These are phyloP conservation scores for Xylariales sp. DNA, from an alignment of 2,329 filamentous ascomycete genomes.

Conservation along the genomic window DNA sequence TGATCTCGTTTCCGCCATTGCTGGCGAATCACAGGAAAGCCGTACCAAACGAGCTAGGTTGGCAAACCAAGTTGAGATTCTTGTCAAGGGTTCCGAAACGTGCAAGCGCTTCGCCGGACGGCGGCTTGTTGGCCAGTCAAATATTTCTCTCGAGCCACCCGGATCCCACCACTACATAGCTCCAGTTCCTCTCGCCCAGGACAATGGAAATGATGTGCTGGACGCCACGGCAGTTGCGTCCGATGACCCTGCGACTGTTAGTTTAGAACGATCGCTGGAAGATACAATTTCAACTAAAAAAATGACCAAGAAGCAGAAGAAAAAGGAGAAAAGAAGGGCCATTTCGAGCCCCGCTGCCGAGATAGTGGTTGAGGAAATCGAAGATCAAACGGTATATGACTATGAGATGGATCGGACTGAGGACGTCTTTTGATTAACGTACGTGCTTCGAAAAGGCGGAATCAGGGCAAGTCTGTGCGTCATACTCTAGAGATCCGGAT, in stretches of 20 bases:
- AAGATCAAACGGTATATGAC: too few species aligned
- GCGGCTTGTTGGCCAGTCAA: conserved; percentile 20
- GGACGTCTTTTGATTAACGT: too few species aligned
- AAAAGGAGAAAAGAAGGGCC: too few species aligned
- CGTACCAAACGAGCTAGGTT: conserved; percentile 7
- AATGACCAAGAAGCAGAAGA: too few species aligned
- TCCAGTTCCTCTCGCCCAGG: not conserved
- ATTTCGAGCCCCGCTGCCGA: too few species aligned
- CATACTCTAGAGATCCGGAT: too few species aligned
- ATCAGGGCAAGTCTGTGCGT: too few species aligned
- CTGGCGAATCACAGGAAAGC: conserved; percentile 20
- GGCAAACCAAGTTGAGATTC: conserved; percentile 24
- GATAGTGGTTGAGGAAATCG: too few species aligned
- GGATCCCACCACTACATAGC: not conserved
- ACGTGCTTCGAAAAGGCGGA: too few species aligned
- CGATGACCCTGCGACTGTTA: not conserved
- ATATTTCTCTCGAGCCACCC: not conserved
- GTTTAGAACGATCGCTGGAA: too few species aligned
- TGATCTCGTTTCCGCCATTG: conserved; percentile 21
- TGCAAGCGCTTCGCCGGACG: conserved; percentile 26
- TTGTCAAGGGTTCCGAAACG: conserved; percentile 26
- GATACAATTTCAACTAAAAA: too few species aligned
- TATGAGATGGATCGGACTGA: too few species aligned
- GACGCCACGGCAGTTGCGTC: not conserved
- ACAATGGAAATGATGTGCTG: not conserved